Percentiles rank a stretch among this genome's conserved stretches.
Conservation (phyloP, 768 basidiomycete species). For the Leccinum broughii region DNA sequence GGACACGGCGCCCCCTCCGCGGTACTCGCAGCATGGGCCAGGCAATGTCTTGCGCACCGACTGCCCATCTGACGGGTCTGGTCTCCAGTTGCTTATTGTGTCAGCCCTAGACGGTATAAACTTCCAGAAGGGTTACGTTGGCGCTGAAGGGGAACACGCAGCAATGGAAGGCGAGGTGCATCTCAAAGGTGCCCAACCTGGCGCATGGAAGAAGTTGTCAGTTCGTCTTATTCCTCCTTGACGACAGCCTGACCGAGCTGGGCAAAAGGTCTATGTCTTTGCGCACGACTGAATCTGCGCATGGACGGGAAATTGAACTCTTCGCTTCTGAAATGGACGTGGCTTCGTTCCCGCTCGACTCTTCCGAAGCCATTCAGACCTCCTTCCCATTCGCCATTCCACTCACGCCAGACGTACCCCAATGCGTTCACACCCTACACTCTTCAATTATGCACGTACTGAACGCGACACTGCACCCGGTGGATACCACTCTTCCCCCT, state of each 20-base stretch:
- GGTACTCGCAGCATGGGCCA: constrained; percentile 54
- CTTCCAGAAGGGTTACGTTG: constrained; percentile 86
- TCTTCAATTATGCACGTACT: constrained; percentile 74
- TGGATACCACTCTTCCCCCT: constrained; percentile 37
- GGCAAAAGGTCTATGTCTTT: constrained; percentile 58
- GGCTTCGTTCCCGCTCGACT: constrained; percentile 42
- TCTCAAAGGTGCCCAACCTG: constrained; percentile 65
- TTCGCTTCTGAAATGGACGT: constrained; percentile 56
- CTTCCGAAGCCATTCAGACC: constrained; percentile 49
- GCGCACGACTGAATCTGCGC: constrained; percentile 65
- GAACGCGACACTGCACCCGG: constrained; percentile 62
- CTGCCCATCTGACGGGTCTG: constrained; percentile 21
- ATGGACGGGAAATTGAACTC: constrained; percentile 66
- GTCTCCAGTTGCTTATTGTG: constrained; percentile 71
- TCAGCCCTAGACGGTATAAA: constrained; percentile 68
- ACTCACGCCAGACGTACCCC: constrained; percentile 75
- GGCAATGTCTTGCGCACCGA: constrained; percentile 21
- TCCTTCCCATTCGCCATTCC: constrained; percentile 82
- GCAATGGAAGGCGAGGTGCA: constrained; percentile 88
- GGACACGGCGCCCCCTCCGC: constrained; percentile 57
- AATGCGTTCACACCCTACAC: constrained; percentile 74
- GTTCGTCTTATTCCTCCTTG: constrained; percentile 34
- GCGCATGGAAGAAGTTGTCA: constrained; percentile 69
- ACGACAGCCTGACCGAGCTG: constrained; percentile 14
- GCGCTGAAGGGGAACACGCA: constrained; percentile 79